Base-by-base conservation (phyloP, 2,329 filamentous ascomycete species). In the Pestalotiopsis sp. region DNA sequence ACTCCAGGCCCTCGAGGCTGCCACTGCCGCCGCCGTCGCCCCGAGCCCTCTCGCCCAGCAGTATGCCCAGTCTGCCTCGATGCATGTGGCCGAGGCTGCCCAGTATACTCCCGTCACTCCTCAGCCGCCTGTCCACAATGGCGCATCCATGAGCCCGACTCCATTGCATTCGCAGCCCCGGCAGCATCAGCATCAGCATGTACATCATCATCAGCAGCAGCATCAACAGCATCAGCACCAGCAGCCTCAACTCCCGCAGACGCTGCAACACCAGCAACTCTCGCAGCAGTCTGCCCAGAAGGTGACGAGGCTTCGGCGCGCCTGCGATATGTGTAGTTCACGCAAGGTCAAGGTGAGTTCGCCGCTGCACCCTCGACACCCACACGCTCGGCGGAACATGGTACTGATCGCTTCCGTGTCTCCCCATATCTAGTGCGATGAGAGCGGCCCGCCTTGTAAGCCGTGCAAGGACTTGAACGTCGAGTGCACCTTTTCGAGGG, bases 321-420 rank as follows among this genome's bases (percentile, higher is more conserved):
- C 87, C 14, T 90, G 87, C 72, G 87, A 90, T 72, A 86, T 90
- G 82, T 90, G 87, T 75, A 89, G 87, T 69, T 85, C 87, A 77
- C 85, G 87, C 68, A 90, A 90, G 70, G 87, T 90, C 59, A 90
- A 90, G 79, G 82, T 83, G 68, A 49, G 76, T 31, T 31, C 67
- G 6, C 20, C 60, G 12, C n/a, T 23, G 13, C 45, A 9, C 36
- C 7, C 38, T 39, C 14, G 14, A 52, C 57, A 25, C 25, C 31
- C 17, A 13, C 52, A 65, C 36, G 27, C 38, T 17, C 9, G 9
- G n/a, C 7, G 6, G 27, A 31, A 41, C 4, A 31, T 14, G 45
- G 2, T 12, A 14, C n/a, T 23, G 36, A 13, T 20, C 11, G n/a
- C 23, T n/a, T 27, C 58, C 20, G 14, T 45, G 41, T 13, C 27